A percentile compares a stretch with the other conserved stretches of the same genome.
Conservation (phyloP, 2,329 filamentous ascomycete species). For the Ophiostoma tasmaniense region DNA sequence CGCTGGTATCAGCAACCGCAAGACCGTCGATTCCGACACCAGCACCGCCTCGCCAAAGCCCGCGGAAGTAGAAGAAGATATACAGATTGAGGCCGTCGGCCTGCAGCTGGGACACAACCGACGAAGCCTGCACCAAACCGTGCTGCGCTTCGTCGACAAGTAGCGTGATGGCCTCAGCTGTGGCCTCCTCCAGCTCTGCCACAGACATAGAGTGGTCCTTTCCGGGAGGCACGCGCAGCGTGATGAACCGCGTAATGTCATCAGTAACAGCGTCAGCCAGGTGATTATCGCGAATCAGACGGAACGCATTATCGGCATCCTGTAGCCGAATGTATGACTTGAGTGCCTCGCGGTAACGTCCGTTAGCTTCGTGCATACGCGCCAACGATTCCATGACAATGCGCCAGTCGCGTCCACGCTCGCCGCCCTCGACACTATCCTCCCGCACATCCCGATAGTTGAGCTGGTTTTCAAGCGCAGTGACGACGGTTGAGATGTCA, state of each 20-base stretch:
- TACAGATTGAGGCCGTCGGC: slow-evolving; percentile 61
- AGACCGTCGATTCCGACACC: neutral
- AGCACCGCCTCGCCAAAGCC: slow-evolving; percentile 64
- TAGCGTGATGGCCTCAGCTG: slow-evolving; percentile 73
- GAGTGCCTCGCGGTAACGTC: slow-evolving; percentile 74
- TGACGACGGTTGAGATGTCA: slow-evolving; percentile 65
- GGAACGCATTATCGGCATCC: slow-evolving; percentile 83
- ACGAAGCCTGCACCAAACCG: slow-evolving; percentile 68
- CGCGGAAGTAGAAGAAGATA: slow-evolving; percentile 83
- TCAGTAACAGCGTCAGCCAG: slow-evolving; percentile 83
- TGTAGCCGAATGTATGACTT: slow-evolving; percentile 84
- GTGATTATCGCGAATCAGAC: slow-evolving; percentile 76
- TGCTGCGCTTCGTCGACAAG: slow-evolving; percentile 87
- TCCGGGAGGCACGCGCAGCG: slow-evolving; percentile 70
- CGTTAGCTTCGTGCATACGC: slow-evolving; percentile 72
- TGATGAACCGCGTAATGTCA: slow-evolving; percentile 81
- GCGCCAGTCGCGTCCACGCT: slow-evolving; percentile 72
- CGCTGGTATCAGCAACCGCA: slow-evolving; percentile 27
- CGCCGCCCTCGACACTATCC: slow-evolving; percentile 65
- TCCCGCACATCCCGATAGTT: slow-evolving; percentile 65
- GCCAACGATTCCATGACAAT: slow-evolving; percentile 83
- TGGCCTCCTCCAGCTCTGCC: slow-evolving; percentile 67
- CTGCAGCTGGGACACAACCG: slow-evolving; percentile 71
- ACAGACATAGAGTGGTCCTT: slow-evolving; percentile 57
- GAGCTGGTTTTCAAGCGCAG: slow-evolving; percentile 73